Evolutionary conservation across 1,284 basidiomycete genomes (phyloP), one percentile per base, ranked within the genome.

Genomic region (Baeospora myosura): DNA sequence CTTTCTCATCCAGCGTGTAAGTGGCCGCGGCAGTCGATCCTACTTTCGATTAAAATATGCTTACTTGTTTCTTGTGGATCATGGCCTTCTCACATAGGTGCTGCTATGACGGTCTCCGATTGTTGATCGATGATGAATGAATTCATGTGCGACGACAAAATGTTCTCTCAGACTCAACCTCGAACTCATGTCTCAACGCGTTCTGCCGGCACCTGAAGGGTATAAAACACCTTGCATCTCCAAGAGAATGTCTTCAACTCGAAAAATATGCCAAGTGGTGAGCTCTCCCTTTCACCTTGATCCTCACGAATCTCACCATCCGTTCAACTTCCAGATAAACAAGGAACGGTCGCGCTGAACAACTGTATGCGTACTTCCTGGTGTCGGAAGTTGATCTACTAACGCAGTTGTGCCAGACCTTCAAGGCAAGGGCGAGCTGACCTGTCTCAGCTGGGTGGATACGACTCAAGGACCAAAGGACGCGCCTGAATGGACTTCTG

Each of bases 361-460:
- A 30, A 30, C 16, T 40, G 38, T 30, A 40, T 17, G 14, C 12
- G 25, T 26, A 33, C 39, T 29, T 34, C 60, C 35, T 69, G 74
- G 73, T 42, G 43, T 45, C 38, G 17, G 50, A 41, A 23, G 18
- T 35, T 39, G 23, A 38, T 41, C 36, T 20, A 30, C 26, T 43
- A 38, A 40, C 26, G 14, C 21, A 28, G n/a, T n/a, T 16, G 21
- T 40, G 42, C 11, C 49, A 82, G 81, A 76, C 54, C 63, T 84
- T 18, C 78, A 81, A 53, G 56, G 55, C 16, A 58, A 57, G 38
- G 61, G 62, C 10, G 60, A 61, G 26, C 52, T 64, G 20, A 37
- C 68, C 21, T 53, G 69, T 22, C 63, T 82, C 18, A 74, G 67
- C 50, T 83, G 79, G 78, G 51, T 62, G 21, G 75, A 81, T 33